A percentile compares a stretch with the other conserved stretches of the same genome.
phyloP scores from a whole-genome alignment of 345 rosid genomes.

The Eucalyptus cloeziana region DNA sequence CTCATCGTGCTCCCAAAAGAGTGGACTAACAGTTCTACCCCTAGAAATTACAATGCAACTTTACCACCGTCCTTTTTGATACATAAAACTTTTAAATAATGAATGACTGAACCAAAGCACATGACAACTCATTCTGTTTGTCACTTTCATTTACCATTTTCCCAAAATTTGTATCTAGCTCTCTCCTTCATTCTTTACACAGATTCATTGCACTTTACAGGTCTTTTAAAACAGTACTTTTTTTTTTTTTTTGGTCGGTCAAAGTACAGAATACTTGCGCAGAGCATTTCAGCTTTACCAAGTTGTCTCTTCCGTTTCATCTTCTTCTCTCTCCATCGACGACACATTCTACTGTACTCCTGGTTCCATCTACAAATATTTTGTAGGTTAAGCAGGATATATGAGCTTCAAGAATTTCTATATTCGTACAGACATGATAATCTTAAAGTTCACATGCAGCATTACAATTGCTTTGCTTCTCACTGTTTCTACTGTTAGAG shows the following conservation, averaged over 20 bases:
- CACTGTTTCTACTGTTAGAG: not conserved
- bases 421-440: not conserved
- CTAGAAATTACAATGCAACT: not conserved
- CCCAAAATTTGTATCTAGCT: not conserved
- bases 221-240: not conserved
- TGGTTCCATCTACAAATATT: not conserved
- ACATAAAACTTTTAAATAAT: not conserved
- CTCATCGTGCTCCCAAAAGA: no score
- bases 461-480: not conserved
- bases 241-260: no score
- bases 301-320: not conserved
- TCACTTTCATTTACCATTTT: not conserved
- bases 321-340: not conserved
- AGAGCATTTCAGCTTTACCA: not conserved
- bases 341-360: not conserved
- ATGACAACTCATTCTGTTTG: not conserved
- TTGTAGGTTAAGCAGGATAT: not conserved
- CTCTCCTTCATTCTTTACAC: not conserved
- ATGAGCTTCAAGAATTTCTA: not conserved
- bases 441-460: not conserved
- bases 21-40: not conserved
- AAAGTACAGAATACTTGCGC: not conserved
- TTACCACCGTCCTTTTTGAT: not conserved
- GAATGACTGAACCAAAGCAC: not conserved
- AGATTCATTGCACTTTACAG: not conserved